A percentile compares a stretch with the other conserved stretches of the same genome.
Conservation (phyloP, 2,329 filamentous ascomycete genomes). For the Alternaria gansuensis region DNA sequence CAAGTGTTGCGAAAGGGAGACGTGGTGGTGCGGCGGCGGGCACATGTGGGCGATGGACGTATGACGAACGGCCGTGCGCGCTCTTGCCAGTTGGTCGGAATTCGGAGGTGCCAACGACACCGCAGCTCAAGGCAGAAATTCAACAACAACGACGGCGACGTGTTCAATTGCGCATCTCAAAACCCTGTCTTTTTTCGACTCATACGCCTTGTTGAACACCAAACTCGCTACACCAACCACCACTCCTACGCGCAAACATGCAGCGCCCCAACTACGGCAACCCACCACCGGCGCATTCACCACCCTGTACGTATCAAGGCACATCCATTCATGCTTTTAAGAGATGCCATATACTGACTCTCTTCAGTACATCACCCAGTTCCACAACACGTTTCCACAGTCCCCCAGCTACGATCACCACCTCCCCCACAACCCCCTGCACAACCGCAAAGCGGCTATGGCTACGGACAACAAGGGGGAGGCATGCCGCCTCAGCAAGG, state of each 20-base stretch:
- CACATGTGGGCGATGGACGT: slow-evolving; percentile 22
- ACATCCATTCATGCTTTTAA: too few relatives aligned
- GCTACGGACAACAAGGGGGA: slow-evolving; percentile 73
- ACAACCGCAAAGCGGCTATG: slow-evolving; percentile 72
- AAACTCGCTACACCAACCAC: slow-evolving; percentile 16
- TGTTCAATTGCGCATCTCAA: slow-evolving; percentile 12
- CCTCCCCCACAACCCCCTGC: slow-evolving; percentile 78
- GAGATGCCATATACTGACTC: not conserved
- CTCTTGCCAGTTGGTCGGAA: slow-evolving; percentile 35
- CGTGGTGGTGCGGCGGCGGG: slow-evolving; percentile 17
- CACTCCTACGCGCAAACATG: slow-evolving; percentile 64
- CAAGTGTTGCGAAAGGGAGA: slow-evolving; percentile 12
- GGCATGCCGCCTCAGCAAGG: slow-evolving; percentile 53
- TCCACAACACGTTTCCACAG: slow-evolving; percentile 97
- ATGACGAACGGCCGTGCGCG: slow-evolving; percentile 44
- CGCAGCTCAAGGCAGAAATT: slow-evolving; percentile 24
- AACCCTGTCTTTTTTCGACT: not conserved
- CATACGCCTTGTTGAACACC: not conserved
- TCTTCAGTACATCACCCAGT: slow-evolving; percentile 79
- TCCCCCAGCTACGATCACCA: slow-evolving; percentile 94
- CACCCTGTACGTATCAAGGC: slow-evolving; percentile 68
- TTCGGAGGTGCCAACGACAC: slow-evolving; percentile 22
- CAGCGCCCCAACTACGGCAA: slow-evolving; percentile 81
- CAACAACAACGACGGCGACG: slow-evolving; percentile 18
- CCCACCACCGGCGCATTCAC: slow-evolving; percentile 78